Conservation (phyloP, 805 yeast genomes). For the Saturnispora hagleri region DNA sequence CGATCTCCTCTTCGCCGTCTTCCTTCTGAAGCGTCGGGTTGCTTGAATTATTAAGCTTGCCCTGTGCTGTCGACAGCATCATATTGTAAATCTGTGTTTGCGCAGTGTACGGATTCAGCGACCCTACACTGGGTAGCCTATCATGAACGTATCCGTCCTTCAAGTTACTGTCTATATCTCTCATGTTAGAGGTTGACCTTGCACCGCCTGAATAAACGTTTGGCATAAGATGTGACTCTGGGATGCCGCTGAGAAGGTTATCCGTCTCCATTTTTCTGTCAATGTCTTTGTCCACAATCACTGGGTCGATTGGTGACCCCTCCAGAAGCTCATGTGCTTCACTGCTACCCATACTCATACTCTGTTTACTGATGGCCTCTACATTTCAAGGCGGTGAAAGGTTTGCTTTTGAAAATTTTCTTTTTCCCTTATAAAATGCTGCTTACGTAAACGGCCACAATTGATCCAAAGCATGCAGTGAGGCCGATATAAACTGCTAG, state of each 20-base stretch:
- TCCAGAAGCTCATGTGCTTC: background rate
- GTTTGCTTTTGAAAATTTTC: background rate
- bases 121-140: slow-evolving; percentile 3
- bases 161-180: slow-evolving; percentile 1
- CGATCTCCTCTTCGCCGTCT: background rate
- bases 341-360: background rate
- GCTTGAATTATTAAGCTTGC: background rate
- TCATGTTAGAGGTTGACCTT: slow-evolving; percentile 4
- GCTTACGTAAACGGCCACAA: background rate
- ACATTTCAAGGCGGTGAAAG: slow-evolving; percentile 6
- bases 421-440: background rate
- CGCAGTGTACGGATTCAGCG: slow-evolving; percentile 1
- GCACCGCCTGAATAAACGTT: slow-evolving; percentile 3
- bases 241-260: background rate
- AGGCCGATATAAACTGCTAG: background rate
- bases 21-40: background rate
- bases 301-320: background rate
- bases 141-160: background rate
- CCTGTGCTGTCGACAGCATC: background rate
- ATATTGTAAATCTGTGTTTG: background rate
- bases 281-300: background rate
- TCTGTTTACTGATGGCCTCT: background rate
- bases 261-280: slow-evolving; percentile 1
- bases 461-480: background rate
- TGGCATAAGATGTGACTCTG: background rate